Conservation (phyloP, 306 rosid species). For the Prunus mira region DNA sequence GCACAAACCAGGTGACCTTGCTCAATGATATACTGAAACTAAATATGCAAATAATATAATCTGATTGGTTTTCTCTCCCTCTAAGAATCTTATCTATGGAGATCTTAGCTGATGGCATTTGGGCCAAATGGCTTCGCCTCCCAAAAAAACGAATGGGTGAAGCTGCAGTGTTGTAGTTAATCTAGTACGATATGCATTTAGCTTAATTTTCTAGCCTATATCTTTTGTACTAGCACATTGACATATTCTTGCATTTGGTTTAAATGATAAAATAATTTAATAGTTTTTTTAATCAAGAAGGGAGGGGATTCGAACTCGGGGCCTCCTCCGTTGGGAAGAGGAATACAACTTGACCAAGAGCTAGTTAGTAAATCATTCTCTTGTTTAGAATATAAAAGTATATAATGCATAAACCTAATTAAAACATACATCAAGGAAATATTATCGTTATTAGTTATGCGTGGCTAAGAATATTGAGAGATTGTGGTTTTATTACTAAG, state of each 20-base stretch:
- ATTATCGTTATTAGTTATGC: too few relatives aligned
- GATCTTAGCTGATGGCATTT: not conserved
- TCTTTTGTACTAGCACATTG: too few relatives aligned
- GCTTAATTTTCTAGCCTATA: not conserved
- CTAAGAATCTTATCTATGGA: not conserved
- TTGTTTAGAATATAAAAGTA: too few relatives aligned
- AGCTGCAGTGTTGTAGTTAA: not conserved
- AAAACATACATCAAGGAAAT: too few relatives aligned
- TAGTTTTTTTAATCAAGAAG: not conserved
- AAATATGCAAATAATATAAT: not conserved
- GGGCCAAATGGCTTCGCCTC: not conserved
- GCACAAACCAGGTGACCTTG: conserved; percentile 78
- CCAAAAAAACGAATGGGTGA: not conserved
- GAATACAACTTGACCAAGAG: too few relatives aligned
- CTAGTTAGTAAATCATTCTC: too few relatives aligned
- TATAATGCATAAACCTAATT: too few relatives aligned
- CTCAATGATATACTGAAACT: conserved; percentile 2
- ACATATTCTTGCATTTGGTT: too few relatives aligned
- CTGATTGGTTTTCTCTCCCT: not conserved
- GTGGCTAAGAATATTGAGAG: too few relatives aligned
- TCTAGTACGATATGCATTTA: not conserved
- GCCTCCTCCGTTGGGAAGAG: too few relatives aligned
- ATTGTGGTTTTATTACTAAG: too few relatives aligned
- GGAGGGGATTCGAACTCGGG: too few relatives aligned
- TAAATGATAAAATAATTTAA: not conserved